Evolutionary conservation across 2,329 filamentous ascomycete species (phyloP).

Genomic region (Colletotrichum sp.): DNA sequence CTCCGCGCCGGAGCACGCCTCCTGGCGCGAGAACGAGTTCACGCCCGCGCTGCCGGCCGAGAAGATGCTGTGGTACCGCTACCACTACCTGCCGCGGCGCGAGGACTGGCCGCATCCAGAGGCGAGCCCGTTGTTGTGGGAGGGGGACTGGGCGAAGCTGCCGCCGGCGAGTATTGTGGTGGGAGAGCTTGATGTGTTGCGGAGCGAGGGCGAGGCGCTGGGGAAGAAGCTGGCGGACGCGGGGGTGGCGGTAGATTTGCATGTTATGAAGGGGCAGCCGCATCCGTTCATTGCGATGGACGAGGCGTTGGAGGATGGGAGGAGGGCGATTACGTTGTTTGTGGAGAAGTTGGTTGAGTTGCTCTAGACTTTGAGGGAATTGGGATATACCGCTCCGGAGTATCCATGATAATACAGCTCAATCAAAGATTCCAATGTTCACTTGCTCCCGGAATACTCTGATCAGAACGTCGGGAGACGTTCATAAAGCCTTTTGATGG

Average conservation of each 20-base stretch:
- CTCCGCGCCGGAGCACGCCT: slow-evolving; percentile 38
- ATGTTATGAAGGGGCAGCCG: slow-evolving; percentile 59
- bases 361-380: not conserved
- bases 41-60: slow-evolving; percentile 56
- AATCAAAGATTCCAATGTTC: not conserved
- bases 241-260: slow-evolving; percentile 52
- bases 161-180: slow-evolving; percentile 58
- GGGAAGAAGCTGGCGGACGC: slow-evolving; percentile 49
- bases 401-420: not conserved
- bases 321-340: slow-evolving; percentile 51
- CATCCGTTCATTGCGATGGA: slow-evolving; percentile 67
- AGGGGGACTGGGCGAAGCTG: slow-evolving; percentile 52
- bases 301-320: slow-evolving; percentile 55
- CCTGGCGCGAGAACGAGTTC: slow-evolving; percentile 56
- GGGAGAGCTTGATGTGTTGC: slow-evolving; percentile 61
- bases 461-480: not conserved
- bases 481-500: too few relatives aligned
- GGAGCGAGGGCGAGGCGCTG: slow-evolving; percentile 58
- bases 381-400: not conserved
- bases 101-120: slow-evolving; percentile 53
- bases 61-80: slow-evolving; percentile 68
- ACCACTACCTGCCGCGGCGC: slow-evolving; percentile 58
- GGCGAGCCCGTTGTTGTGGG: slow-evolving; percentile 58
- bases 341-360: slow-evolving; percentile 29
- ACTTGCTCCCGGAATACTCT: not conserved